A percentile compares a stretch with the other conserved stretches of the same genome.
These are phyloP conservation scores for Phallus indusiatus DNA, from an alignment of 768 basidiomycete species.

Conservation along the genomic window DNA sequence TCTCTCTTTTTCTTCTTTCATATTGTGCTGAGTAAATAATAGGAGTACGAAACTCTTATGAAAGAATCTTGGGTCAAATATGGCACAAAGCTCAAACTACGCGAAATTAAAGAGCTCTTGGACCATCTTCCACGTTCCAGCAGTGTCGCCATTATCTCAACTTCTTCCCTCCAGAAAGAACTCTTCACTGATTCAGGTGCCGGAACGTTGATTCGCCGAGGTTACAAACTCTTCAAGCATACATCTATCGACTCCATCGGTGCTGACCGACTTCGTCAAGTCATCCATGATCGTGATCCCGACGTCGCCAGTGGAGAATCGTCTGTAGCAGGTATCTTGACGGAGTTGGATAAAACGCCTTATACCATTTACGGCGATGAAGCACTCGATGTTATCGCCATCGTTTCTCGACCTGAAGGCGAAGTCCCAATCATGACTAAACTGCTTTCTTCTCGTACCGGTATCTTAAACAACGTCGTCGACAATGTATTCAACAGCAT, in stretches of 20 bases:
- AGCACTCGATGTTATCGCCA: conserved; percentile 88
- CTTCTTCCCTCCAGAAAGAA: conserved; percentile 83
- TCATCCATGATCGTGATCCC: conserved; percentile 92
- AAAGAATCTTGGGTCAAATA: conserved; percentile 99
- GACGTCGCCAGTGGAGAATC: conserved; percentile 76
- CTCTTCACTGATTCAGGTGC: conserved; percentile 98
- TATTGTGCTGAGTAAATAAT: neutral
- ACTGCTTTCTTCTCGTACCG: conserved; percentile 78
- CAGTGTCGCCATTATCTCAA: conserved; percentile 95
- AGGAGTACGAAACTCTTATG: conserved; percentile 96
- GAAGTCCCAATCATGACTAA: conserved; percentile 90
- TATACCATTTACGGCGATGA: conserved; percentile 99
- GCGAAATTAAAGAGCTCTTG: conserved; percentile 98
- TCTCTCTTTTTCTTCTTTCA: neutral
- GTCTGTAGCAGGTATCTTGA: conserved; percentile 82
- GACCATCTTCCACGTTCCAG: conserved; percentile 97
- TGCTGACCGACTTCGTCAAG: conserved; percentile 88
- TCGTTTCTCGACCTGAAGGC: conserved; percentile 85
- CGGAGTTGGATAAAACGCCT: conserved; percentile 67
- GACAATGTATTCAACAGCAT: conserved; percentile 98
- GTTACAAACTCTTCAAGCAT: conserved; percentile 96
- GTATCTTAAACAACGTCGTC: conserved; percentile 86
- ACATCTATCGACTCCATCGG: conserved; percentile 72
- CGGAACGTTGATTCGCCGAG: conserved; percentile 94
- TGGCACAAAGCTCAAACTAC: conserved; percentile 96